Percentiles rank a stretch among this genome's conserved stretches.
These are phyloP conservation scores for Anthostomella pinea DNA, from an alignment of 2,329 filamentous ascomycete species.

Conservation along the genomic window DNA sequence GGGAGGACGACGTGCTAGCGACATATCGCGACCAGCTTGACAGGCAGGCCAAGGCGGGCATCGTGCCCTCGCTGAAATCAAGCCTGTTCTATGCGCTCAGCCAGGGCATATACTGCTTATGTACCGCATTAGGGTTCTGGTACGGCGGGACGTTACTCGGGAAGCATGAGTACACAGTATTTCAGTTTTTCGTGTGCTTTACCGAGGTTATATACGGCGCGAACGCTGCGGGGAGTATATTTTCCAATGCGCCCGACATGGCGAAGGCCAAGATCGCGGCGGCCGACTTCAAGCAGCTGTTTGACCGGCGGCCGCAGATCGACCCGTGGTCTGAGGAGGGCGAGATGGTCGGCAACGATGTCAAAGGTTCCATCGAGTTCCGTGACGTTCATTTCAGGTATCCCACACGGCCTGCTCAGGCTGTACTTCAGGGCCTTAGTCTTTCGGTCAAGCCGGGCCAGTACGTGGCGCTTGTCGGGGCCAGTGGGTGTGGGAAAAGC, in stretches of 20 bases:
- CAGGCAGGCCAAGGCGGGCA: conserved; percentile 10
- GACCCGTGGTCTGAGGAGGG: conserved; percentile 1
- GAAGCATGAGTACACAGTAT: background rate
- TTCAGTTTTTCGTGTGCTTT: conserved; percentile 7
- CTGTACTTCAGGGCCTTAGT: conserved; percentile 42
- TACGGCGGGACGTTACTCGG: conserved; percentile 15
- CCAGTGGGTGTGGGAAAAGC: conserved; percentile 58
- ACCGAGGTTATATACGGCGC: conserved; percentile 4
- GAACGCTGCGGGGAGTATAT: conserved; percentile 3
- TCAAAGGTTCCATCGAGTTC: conserved; percentile 48
- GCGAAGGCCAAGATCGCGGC: background rate
- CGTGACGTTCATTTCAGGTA: conserved; percentile 62
- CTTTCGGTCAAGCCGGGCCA: conserved; percentile 44
- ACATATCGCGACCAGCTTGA: conserved; percentile 34
- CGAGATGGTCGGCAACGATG: too few species aligned
- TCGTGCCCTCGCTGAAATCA: conserved; percentile 16
- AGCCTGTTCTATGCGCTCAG: conserved; percentile 26
- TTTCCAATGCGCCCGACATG: conserved; percentile 5
- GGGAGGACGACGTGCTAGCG: conserved; percentile 34
- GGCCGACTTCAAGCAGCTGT: conserved; percentile 2
- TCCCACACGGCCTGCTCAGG: conserved; percentile 42
- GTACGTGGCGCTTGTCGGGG: conserved; percentile 53
- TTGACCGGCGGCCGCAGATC: conserved; percentile 1
- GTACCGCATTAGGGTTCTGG: conserved; percentile 37
- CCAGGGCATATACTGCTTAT: conserved; percentile 31